These are phyloP conservation scores for Phyllosticta citriasiana DNA, from an alignment of 2,329 filamentous ascomycete genomes.

Conservation along the genomic window DNA sequence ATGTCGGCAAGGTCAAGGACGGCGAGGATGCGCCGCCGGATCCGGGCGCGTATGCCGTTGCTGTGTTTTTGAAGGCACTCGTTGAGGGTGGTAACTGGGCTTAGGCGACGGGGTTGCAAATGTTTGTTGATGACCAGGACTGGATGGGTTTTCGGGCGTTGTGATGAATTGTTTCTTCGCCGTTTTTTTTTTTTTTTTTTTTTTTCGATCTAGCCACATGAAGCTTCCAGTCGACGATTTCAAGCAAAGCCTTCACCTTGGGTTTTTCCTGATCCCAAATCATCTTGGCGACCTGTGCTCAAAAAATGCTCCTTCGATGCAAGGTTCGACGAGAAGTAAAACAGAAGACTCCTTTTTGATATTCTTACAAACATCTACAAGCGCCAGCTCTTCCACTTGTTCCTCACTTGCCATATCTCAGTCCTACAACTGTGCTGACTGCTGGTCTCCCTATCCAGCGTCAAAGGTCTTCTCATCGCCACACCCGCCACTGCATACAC, in stretches of 20 bases:
- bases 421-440: neutral
- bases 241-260: too few species aligned
- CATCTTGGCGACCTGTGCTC: neutral
- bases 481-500: slow-evolving; percentile 24
- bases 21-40: slow-evolving; percentile 47
- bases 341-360: neutral
- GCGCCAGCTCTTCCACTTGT: neutral
- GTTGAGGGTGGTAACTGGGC: slow-evolving; percentile 6
- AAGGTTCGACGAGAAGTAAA: neutral
- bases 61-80: slow-evolving; percentile 65
- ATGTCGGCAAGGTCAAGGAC: slow-evolving; percentile 57
- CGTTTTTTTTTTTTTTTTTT: neutral
- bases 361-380: neutral
- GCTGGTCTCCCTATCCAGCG: neutral
- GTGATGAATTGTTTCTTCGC: neutral
- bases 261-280: neutral
- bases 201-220: neutral
- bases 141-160: neutral
- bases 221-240: too few species aligned
- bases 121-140: neutral
- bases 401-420: neutral
- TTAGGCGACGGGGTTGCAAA: neutral
- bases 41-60: slow-evolving; percentile 65
- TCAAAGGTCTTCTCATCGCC: slow-evolving; percentile 14
- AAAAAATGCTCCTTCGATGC: neutral